Conservation (phyloP, 2,329 filamentous ascomycete genomes). For the Claviceps pazoutovae region DNA sequence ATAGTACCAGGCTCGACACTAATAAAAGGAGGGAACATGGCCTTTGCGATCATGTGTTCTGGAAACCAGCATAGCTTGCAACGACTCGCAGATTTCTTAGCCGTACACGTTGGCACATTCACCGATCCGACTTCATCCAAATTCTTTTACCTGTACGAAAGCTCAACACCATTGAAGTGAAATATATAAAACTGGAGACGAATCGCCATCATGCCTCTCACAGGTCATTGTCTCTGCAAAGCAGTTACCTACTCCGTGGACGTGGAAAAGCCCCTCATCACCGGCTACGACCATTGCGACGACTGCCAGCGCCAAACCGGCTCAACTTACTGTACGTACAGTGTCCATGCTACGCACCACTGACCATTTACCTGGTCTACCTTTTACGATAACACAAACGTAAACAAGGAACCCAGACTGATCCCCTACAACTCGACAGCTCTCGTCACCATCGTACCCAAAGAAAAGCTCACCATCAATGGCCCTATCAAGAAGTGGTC, state of each 20-base stretch:
- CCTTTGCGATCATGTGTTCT: no score
- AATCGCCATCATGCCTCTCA: slow-evolving; percentile 43
- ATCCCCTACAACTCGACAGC: slow-evolving; percentile 24
- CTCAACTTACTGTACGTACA: slow-evolving; percentile 48
- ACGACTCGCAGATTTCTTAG: no score
- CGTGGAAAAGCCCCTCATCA: slow-evolving; percentile 36
- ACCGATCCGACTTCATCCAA: no score
- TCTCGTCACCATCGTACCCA: slow-evolving; percentile 51
- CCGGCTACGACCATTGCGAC: slow-evolving; percentile 58
- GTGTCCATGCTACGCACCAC: no score
- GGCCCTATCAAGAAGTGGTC: slow-evolving; percentile 53
- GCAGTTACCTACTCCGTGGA: slow-evolving; percentile 53
- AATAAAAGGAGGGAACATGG: no score
- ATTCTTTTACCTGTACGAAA: no score
- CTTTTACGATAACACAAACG: neutral
- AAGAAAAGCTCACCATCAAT: slow-evolving; percentile 48
- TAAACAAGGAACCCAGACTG: slow-evolving; percentile 19
- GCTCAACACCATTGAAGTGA: neutral
- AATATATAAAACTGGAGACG: neutral
- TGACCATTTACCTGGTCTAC: no score
- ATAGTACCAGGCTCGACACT: no score
- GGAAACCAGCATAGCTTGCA: no score
- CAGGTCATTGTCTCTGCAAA: slow-evolving; percentile 58
- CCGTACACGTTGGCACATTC: no score
- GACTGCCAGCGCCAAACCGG: slow-evolving; percentile 59